Base-by-base conservation (phyloP, 345 rosid species). In the Brassica cretica region DNA sequence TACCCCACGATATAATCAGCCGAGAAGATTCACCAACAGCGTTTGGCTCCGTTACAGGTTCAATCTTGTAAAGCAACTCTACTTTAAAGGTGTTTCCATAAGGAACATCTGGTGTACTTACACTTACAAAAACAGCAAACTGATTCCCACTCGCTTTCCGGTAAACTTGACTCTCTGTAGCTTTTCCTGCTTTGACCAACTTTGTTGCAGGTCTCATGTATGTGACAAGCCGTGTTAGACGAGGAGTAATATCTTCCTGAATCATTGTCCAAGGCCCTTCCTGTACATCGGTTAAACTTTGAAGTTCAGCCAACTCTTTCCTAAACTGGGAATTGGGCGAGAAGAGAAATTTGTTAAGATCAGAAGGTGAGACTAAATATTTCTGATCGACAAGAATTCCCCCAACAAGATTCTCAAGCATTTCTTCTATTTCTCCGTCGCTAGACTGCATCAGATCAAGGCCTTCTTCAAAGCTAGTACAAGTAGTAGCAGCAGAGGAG, bases 31-130 rank as follows among this genome's bases (percentile, higher is more conserved):
- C 93, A 49, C 82, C 96, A 55, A 69, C 90, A 12, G 84, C 79
- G 70, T 78, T 71, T 74, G 65, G 72, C 76, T 83, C 85, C 27
- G 86, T 77, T 66, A 83, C 97, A 18, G 92, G 89, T 64, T 81
- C 51, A 39, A 94, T 86, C 87, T 88, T 89, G 89, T 94, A 94
- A 62, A 94, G 92, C 81, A 92, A 78, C 83, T 89, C 85, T 35
- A 92, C 64, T 68, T 72, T 85, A 74, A 94, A 94, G 39, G 88
- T 79, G 60, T 75, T 82, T 41, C 98, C 98, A 76, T 84, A 90
- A 9, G 97, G 98, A 83, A 88, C 97, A 51, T 88, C 93, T 0
- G 97, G 97, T 37, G 95, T 92, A 71, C 86, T 86, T 15, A 88
- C 93, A 82, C 73, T 80, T 71, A 85, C 75, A 32, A 77, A 69